Conservation (phyloP, 1,139 yeast genomes). For the Meyerozyma carpophila region DNA sequence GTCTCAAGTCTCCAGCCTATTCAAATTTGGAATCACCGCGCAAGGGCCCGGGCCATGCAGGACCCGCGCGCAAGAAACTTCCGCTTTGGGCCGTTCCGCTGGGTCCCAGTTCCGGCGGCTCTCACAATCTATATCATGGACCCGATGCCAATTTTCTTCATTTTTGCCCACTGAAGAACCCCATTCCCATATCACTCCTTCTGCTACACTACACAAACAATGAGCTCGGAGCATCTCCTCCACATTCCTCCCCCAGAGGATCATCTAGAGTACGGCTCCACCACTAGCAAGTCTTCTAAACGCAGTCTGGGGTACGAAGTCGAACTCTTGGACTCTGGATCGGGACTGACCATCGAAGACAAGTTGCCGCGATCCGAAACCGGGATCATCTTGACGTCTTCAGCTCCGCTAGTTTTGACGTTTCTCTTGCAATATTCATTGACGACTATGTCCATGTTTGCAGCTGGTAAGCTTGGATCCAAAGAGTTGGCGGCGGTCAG, state of each 20-base stretch:
- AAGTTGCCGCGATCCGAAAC: constrained; percentile 15
- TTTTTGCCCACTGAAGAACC: too few relatives aligned
- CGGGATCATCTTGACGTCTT: constrained; percentile 26
- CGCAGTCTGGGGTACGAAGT: not conserved
- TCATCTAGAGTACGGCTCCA: not conserved
- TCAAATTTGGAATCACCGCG: too few relatives aligned
- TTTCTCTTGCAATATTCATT: constrained; percentile 46
- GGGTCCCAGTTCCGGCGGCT: too few relatives aligned
- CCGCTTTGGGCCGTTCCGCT: not conserved
- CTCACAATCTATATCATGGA: too few relatives aligned
- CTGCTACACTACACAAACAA: not conserved
- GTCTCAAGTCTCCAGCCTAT: not conserved
- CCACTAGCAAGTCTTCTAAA: not conserved
- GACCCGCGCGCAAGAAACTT: not conserved
- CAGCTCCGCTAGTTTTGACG: constrained; percentile 43
- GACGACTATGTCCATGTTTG: constrained; percentile 43
- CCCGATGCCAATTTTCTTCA: not conserved
- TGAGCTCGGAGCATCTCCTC: not conserved
- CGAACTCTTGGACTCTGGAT: not conserved
- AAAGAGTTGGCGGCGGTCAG: constrained; percentile 45
- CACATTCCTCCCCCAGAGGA: not conserved
- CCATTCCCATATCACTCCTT: too few relatives aligned
- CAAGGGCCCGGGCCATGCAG: not conserved
- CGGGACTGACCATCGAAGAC: not conserved
- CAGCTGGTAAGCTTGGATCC: constrained; percentile 45